These are phyloP conservation scores for Zarea fungicola DNA, from an alignment of 2,329 filamentous ascomycete species.

Conservation along the genomic window DNA sequence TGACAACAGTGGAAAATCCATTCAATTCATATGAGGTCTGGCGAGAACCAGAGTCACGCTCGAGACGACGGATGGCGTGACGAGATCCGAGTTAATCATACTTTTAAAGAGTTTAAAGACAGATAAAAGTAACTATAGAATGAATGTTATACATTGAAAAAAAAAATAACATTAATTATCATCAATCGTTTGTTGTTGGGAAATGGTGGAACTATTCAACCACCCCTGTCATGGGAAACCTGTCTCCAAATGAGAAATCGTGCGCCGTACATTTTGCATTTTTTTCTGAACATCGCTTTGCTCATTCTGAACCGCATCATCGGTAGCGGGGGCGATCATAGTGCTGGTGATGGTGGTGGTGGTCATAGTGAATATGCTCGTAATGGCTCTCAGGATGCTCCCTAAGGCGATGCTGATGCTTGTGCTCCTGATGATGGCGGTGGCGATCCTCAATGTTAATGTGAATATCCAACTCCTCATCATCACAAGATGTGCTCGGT, in stretches of 20 bases:
- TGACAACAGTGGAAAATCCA: background rate
- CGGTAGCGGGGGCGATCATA: conserved; percentile 3
- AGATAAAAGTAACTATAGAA: no score
- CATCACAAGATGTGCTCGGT: conserved; percentile 12
- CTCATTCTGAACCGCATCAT: background rate
- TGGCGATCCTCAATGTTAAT: conserved; percentile 22
- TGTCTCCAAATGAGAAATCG: no score
- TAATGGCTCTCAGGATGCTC: conserved; percentile 5
- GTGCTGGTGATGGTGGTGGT: background rate
- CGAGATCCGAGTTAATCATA: no score
- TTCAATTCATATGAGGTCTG: background rate
- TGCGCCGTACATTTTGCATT: no score
- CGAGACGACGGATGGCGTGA: no score
- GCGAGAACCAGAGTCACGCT: no score
- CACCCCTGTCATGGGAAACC: no score
- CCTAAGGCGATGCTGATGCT: conserved; percentile 3
- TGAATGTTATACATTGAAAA: no score
- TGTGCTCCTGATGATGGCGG: conserved; percentile 19
- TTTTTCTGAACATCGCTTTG: background rate
- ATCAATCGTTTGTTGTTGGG: no score
- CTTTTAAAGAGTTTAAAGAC: no score
- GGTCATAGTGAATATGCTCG: conserved; percentile 1
- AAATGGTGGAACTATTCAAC: no score
- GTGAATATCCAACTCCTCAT: conserved; percentile 25
- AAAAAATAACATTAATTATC: no score